Base-by-base conservation (phyloP, 305 asterid species). In the Solanum hybrid region DNA sequence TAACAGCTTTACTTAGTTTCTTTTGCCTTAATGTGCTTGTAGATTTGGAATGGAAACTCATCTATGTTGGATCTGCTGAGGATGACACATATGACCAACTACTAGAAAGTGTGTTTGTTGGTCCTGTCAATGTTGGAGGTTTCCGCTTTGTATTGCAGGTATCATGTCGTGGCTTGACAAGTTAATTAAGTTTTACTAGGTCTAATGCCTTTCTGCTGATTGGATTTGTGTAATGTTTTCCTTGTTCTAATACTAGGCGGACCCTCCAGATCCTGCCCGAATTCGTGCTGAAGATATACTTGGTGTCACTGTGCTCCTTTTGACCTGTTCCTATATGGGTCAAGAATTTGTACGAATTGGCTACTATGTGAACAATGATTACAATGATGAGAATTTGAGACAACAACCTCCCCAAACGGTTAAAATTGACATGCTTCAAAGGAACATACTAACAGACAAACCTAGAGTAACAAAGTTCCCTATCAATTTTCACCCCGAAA, bases 11-110 rank as follows among this genome's bases (percentile, higher is more conserved):
- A 51, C 9, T 84, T 51, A 20, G 42, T 51, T 85, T 31, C 8
- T 51, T 85, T 57, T 31, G 46, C 29, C 88, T 85, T 85, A 85
- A 31, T 57, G 86, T 89, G 67, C 61, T 26, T 91, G 93, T 95
- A 96, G 99, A 97, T 93, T 92, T 97, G 94, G 99, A 97, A 91
- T 97, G 99, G 99, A 97, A 97, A 91, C 99, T 97, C 90, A 93
- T 96, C 39, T 97, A 97, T 90, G 99, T 97, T 74, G 99, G 99
- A 91, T 97, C 99, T 83, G 98, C 99, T 14, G 99, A 97, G 93
- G 99, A 97, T 90, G 99, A 97, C 87, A 93, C 98, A n/a, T 97
- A 96, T 80, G 99, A 97, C 92, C 99, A 97, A 90, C 96, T 94
- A 75, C 85, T 97, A 89, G 99, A 97, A 92, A 97, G 98, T 93